phyloP scores from a whole-genome alignment of 2,329 filamentous ascomycete species.

The Aplosporella prunicola region DNA sequence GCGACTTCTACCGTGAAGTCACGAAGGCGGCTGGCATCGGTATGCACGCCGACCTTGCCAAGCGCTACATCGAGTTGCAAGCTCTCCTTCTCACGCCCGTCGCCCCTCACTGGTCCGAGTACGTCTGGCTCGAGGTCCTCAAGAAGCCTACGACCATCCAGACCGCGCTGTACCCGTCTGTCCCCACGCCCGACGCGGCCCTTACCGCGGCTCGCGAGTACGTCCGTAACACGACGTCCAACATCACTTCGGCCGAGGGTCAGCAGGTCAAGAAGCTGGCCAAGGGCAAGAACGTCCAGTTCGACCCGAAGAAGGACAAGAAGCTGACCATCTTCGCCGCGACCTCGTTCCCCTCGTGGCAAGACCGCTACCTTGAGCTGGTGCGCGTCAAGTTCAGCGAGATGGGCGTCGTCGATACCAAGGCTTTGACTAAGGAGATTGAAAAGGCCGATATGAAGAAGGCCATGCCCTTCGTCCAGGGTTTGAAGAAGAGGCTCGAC shows the following conservation, averaged over 20 bases:
- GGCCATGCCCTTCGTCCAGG: constrained; percentile 93
- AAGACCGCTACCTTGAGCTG: constrained; percentile 79
- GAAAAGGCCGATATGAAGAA: constrained; percentile 91
- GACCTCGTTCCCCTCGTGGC: constrained; percentile 76
- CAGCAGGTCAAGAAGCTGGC: constrained; percentile 77
- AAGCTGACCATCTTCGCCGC: constrained; percentile 80
- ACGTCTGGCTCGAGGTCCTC: constrained; percentile 88
- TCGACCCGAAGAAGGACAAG: constrained; percentile 88
- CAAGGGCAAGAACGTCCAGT: constrained; percentile 78
- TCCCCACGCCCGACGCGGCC: constrained; percentile 53
- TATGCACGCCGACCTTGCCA: constrained; percentile 75
- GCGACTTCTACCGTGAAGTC: constrained; percentile 83
- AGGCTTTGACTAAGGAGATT: constrained; percentile 67
- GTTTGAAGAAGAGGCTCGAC: constrained; percentile 72
- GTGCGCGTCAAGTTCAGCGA: constrained; percentile 62
- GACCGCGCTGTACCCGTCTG: constrained; percentile 63
- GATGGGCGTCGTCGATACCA: constrained; percentile 63
- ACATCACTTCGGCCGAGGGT: constrained; percentile 78
- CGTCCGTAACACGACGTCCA: constrained; percentile 62
- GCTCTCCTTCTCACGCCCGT: constrained; percentile 73
- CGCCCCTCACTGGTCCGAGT: constrained; percentile 87
- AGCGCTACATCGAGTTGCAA: constrained; percentile 78
- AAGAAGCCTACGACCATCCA: constrained; percentile 68
- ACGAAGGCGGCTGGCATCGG: constrained; percentile 66
- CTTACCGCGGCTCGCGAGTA: constrained; percentile 77